These are phyloP conservation scores for Lachancea quebecensis DNA, from an alignment of 805 yeast species.

Conservation along the genomic window DNA sequence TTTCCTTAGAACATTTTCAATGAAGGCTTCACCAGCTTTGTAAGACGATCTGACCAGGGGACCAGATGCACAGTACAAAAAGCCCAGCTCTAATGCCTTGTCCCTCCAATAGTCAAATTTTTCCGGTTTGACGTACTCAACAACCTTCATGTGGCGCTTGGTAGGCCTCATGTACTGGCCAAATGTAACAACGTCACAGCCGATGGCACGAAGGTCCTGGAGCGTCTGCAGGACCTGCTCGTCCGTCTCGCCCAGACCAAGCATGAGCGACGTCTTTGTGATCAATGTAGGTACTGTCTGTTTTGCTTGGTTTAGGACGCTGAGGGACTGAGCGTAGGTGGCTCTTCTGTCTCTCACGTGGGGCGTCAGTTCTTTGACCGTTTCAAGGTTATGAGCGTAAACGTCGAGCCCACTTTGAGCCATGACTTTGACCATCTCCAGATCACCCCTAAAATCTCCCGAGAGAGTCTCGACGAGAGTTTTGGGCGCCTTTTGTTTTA, in stretches of 20 bases:
- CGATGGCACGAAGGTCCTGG: conserved; percentile 62
- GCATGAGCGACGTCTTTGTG: conserved; percentile 92
- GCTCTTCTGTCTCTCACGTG: conserved; percentile 95
- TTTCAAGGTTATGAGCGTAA: conserved; percentile 94
- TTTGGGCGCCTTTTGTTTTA: conserved; percentile 83
- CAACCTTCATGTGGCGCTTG: conserved; percentile 96
- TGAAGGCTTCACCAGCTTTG: conserved; percentile 97
- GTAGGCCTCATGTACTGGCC: conserved; percentile 99
- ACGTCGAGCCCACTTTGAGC: conserved; percentile 90
- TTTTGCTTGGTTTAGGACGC: conserved; percentile 78
- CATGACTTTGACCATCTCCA: conserved; percentile 68
- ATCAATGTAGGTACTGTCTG: conserved; percentile 62
- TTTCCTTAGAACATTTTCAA: conserved; percentile 78
- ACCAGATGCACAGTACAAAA: conserved; percentile 93
- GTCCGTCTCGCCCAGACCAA: conserved; percentile 95
- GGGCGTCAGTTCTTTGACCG: conserved; percentile 93
- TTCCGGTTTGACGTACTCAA: conserved; percentile 88
- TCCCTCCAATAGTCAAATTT: conserved; percentile 92
- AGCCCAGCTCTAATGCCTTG: conserved; percentile 80
- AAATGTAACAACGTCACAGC: conserved; percentile 92
- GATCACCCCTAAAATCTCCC: conserved; percentile 93
- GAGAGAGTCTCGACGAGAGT: conserved; percentile 87
- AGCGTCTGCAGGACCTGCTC: conserved; percentile 76
- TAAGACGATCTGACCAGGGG: conserved; percentile 95
- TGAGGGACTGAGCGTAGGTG: conserved; percentile 79